A percentile compares a stretch with the other conserved stretches of the same genome.
Conservation (phyloP, 1,284 basidiomycete genomes). For the Rhodotorula sp. region DNA sequence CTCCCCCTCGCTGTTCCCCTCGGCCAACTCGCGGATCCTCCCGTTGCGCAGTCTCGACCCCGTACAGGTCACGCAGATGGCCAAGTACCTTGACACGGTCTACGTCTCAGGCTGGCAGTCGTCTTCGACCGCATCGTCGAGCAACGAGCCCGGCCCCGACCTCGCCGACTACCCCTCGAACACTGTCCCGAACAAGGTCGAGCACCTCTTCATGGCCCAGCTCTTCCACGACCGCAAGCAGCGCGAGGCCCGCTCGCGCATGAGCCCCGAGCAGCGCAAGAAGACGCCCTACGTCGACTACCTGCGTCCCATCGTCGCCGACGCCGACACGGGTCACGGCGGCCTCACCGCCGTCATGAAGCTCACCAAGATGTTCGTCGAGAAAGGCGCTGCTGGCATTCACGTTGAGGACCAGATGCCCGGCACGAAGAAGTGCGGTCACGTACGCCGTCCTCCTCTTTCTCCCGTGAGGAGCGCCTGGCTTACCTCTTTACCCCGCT, state of each 20-base stretch:
- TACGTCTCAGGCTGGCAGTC: conserved; percentile 97
- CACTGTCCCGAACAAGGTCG: conserved; percentile 65
- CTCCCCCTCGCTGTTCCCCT: no score
- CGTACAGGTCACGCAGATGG: conserved; percentile 93
- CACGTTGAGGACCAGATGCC: conserved; percentile 79
- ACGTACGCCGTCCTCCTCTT: conserved; percentile 26
- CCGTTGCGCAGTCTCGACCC: conserved; percentile 77
- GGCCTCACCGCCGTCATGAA: conserved; percentile 69
- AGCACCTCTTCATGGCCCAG: conserved; percentile 65
- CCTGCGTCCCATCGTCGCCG: conserved; percentile 55
- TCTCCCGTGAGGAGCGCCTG: no score
- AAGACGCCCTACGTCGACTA: conserved; percentile 53
- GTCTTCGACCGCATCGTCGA: conserved; percentile 78
- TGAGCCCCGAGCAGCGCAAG: conserved; percentile 66
- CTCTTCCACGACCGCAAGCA: conserved; percentile 65
- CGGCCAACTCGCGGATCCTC: neutral
- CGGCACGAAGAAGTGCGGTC: conserved; percentile 64
- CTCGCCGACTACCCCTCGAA: conserved; percentile 74
- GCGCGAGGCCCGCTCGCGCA: conserved; percentile 57
- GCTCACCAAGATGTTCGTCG: conserved; percentile 76
- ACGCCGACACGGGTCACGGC: conserved; percentile 60
- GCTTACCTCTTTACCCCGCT: no score
- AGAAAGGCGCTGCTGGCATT: conserved; percentile 61
- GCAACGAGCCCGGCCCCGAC: conserved; percentile 96
- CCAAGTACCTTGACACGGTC: conserved; percentile 86